Evolutionary conservation across 2,329 filamentous ascomycete genomes (phyloP), one percentile per base, ranked within the genome.

Genomic region (Talaromyces amestolkiae): DNA sequence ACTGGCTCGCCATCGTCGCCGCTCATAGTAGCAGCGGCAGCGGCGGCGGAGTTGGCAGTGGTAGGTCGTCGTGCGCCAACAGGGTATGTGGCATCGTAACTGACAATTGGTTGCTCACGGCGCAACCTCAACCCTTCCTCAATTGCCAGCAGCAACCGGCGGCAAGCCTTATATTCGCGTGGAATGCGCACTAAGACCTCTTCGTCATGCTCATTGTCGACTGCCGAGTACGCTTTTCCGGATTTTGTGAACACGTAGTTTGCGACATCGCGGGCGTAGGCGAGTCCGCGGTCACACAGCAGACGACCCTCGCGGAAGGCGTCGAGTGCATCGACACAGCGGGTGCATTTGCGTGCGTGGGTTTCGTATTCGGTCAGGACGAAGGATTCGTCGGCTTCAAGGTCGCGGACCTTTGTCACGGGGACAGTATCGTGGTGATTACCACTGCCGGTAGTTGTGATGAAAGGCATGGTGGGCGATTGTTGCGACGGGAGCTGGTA

Each of bases 171-270:
- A 66, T 71, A 78, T 47, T 74, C 71, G 8, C 71, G 69, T 7
- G 81, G 81, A 35, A 83, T 77, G 67, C 79, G 77, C 65, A 83
- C 74, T 24, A 80, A 73, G 3, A 76, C 77, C 1, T 72, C 69
- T 31, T 77, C 72, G 66, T 76, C 74, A 54, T 68, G 70, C 47
- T 79, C 76, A n/a, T 73, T 74, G 70, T 81, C 79, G 58, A 81
- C 74, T 8, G 76, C 73, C 0, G 80, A 82, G 68, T 77, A 80
- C 41, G 78, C 72, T 61, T 73, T 74, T n/a, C 75, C 77, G 37
- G 72, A 70, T 62, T 72, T 73, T 63, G 68, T 69, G 70, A 77
- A 76, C 43, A 79, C 65, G 65, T 78, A 79, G 51, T 74, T 69
- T 58, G 75, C 71, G 37, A 79, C 73, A 61, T 75, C 72, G 33